Evolutionary conservation across 805 yeast species (phyloP).

Genomic region (Ogataea thermomethanolica): DNA sequence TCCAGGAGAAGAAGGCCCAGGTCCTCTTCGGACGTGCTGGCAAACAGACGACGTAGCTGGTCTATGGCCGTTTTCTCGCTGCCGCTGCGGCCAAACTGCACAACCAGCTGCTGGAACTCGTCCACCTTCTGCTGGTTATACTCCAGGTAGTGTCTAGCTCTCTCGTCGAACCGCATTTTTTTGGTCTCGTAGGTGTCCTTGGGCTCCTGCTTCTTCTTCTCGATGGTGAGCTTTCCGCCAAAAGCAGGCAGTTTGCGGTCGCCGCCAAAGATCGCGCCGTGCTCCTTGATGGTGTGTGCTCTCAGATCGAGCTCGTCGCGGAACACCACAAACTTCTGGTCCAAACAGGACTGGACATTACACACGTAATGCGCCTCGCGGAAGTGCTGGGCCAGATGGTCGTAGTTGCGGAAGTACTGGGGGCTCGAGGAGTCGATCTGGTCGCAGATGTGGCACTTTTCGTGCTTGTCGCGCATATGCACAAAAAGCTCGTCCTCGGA

Average conservation of each 20-base stretch:
- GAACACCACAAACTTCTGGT: constrained; percentile 88
- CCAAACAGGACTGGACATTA: constrained; percentile 71
- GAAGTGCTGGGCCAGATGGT: constrained; percentile 73
- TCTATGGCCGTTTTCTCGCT: constrained; percentile 44
- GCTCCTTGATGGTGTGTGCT: constrained; percentile 85
- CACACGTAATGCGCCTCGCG: constrained; percentile 71
- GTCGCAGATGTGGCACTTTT: constrained; percentile 88
- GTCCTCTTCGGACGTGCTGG: constrained; percentile 41
- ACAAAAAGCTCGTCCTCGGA: constrained; percentile 81
- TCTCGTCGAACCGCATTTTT: constrained; percentile 66
- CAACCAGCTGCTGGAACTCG: constrained; percentile 48
- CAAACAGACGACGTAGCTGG: constrained; percentile 49
- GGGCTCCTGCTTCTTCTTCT: constrained; percentile 18
- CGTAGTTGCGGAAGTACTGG: constrained; percentile 75
- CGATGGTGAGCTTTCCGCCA: constrained; percentile 21
- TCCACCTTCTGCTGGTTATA: constrained; percentile 46
- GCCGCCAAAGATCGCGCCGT: constrained; percentile 54
- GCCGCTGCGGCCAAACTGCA: constrained; percentile 44
- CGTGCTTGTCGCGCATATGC: constrained; percentile 83
- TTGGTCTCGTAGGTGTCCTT: constrained; percentile 46
- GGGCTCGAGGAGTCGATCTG: constrained; percentile 58
- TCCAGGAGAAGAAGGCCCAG: constrained; percentile 56
- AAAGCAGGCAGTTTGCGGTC: constrained; percentile 36
- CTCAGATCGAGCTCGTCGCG: constrained; percentile 79
- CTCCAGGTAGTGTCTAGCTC: constrained; percentile 76